Evolutionary conservation across 2,329 filamentous ascomycete species (phyloP).

Genomic region (Cercospora sp.): DNA sequence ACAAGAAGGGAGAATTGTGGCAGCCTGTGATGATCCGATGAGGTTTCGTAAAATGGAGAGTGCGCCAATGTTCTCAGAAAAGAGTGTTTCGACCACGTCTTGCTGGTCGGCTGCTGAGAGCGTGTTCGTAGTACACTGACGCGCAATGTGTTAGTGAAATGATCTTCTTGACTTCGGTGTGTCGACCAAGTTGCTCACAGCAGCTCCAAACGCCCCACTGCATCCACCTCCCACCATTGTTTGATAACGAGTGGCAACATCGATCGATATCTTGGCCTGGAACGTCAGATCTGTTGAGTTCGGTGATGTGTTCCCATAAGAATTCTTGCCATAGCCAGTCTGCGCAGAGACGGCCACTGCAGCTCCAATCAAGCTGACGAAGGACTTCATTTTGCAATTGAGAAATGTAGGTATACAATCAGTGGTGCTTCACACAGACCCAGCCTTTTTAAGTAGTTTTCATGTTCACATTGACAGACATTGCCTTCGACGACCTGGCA

Average conservation of each 20-base stretch:
- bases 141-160: too few species aligned
- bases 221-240: neutral
- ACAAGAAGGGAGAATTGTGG: neutral
- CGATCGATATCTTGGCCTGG: neutral
- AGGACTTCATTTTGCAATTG: neutral
- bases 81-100: neutral
- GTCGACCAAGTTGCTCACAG: neutral
- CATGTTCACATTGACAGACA: neutral
- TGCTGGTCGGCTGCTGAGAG: neutral
- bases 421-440: neutral
- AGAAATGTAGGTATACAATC: neutral
- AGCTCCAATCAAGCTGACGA: neutral
- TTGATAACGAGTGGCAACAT: neutral
- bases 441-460: neutral
- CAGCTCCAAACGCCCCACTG: neutral
- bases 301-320: neutral
- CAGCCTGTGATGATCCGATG: neutral
- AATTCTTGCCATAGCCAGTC: conserved; percentile 2
- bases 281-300: neutral
- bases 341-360: neutral
- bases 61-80: neutral
- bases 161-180: too few species aligned
- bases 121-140: neutral
- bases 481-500: neutral
- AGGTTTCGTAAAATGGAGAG: neutral